phyloP scores from a whole-genome alignment of 176 grass and related monocot genomes.

The Triticum monococcum region DNA sequence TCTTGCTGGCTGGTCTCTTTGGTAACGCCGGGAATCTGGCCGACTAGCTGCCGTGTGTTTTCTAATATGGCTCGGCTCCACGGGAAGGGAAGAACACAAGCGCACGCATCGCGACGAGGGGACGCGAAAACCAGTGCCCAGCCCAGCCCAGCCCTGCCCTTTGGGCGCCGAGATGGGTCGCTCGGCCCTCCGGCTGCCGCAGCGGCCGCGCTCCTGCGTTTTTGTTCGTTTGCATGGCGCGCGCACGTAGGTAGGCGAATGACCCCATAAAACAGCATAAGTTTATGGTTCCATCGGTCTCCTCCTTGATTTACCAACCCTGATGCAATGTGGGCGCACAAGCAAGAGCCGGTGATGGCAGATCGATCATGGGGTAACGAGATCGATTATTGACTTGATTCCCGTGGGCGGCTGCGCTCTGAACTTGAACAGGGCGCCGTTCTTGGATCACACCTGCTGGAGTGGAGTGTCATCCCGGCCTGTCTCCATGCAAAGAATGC shows the following conservation, averaged over 20 bases:
- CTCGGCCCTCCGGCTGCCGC: slow-evolving; percentile 32
- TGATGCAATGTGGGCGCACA: not conserved
- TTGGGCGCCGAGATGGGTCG: slow-evolving; percentile 35
- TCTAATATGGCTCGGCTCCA: no score
- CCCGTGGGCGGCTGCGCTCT: slow-evolving; percentile 19
- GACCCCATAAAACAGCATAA: not conserved
- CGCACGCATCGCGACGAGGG: not conserved
- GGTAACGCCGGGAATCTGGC: no score
- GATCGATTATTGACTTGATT: not conserved
- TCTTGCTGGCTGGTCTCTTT: no score
- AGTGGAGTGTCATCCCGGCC: not conserved
- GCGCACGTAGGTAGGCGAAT: not conserved
- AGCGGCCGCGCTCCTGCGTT: not conserved
- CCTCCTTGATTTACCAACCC: not conserved
- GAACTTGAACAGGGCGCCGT: not conserved
- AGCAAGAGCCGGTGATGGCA: not conserved
- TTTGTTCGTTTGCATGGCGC: not conserved
- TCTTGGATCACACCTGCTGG: slow-evolving; percentile 10
- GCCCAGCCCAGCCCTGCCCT: slow-evolving; percentile 30
- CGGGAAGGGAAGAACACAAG: no score
- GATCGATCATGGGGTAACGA: not conserved
- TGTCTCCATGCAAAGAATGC: not conserved
- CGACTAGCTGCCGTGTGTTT: no score
- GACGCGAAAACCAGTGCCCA: not conserved
- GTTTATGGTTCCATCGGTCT: not conserved